These are phyloP conservation scores for Cercophora sp. DNA, from an alignment of 495 filamentous ascomycete genomes.

Conservation along the genomic window DNA sequence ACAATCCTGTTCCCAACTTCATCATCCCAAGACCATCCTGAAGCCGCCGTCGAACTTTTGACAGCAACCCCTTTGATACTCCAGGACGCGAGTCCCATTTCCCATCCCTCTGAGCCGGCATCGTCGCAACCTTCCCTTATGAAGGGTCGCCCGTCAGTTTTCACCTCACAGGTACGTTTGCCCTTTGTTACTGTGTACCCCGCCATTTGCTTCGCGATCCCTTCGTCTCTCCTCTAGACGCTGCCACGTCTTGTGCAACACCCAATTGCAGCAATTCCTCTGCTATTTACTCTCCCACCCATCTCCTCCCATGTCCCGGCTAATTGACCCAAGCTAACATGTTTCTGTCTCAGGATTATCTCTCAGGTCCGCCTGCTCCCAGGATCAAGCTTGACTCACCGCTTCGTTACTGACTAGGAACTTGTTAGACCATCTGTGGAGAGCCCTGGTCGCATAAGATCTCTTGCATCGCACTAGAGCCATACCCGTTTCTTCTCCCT, in stretches of 20 bases:
- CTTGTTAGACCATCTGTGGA: conserved; percentile 89
- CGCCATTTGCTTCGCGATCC: too few species aligned
- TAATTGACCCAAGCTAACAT: conserved; percentile 29
- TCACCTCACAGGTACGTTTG: conserved; percentile 85
- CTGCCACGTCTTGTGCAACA: background rate
- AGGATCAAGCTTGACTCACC: conserved; percentile 38
- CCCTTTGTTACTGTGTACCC: conserved; percentile 6
- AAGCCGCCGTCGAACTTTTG: background rate
- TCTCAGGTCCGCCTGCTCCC: conserved; percentile 66
- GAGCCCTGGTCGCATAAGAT: conserved; percentile 58
- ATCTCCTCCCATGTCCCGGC: conserved; percentile 6
- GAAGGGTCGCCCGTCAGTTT: conserved; percentile 88
- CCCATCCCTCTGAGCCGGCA: conserved; percentile 1
- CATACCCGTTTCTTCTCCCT: conserved; percentile 14
- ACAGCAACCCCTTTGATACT: conserved; percentile 7
- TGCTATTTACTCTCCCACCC: background rate
- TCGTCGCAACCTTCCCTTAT: conserved; percentile 67
- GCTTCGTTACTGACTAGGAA: conserved; percentile 37
- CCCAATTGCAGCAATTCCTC: background rate
- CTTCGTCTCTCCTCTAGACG: too few species aligned
- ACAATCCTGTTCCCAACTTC: conserved; percentile 10
- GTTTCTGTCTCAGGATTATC: conserved; percentile 68
- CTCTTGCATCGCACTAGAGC: conserved; percentile 17
- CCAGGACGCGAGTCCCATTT: conserved; percentile 12
- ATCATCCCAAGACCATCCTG: conserved; percentile 6